phyloP scores from a whole-genome alignment of 352 stramenopile genomes.

The Globisporangium solare region DNA sequence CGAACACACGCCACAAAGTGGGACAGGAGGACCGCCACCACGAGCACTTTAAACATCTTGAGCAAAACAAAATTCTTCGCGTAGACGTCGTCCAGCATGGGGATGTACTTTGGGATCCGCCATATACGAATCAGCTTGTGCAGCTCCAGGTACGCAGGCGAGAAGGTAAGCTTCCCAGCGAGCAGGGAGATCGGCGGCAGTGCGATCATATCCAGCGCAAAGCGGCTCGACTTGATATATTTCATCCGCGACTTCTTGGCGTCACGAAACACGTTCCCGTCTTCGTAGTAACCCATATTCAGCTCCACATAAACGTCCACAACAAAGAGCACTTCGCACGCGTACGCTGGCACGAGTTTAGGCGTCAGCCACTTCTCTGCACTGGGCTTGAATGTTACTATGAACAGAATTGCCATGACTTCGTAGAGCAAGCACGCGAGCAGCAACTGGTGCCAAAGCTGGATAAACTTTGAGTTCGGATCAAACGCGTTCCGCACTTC shows the following conservation, averaged over 20 bases:
- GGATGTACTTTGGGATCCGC: conserved; percentile 50
- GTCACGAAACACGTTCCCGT: conserved; percentile 50
- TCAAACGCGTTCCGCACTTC: conserved; percentile 53
- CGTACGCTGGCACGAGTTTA: conserved; percentile 37
- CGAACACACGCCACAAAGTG: conserved; percentile 58
- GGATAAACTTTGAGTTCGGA: conserved; percentile 46
- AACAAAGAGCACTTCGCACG: conserved; percentile 51
- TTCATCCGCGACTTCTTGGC: conserved; percentile 37
- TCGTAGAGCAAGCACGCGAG: conserved; percentile 53
- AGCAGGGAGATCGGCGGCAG: conserved; percentile 43
- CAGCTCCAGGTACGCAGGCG: conserved; percentile 49
- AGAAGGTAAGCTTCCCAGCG: conserved; percentile 9
- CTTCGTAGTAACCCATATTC: conserved; percentile 69
- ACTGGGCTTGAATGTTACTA: conserved; percentile 32
- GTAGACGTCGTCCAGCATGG: conserved; percentile 52
- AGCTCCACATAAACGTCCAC: conserved; percentile 58
- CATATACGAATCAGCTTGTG: conserved; percentile 50
- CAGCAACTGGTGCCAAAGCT: conserved; percentile 55
- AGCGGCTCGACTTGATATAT: conserved; percentile 51
- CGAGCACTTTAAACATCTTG: conserved; percentile 65
- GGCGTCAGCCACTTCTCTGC: conserved; percentile 17
- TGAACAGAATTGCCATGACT: conserved; percentile 42
- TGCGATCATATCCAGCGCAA: conserved; percentile 42
- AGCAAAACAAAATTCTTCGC: conserved; percentile 48
- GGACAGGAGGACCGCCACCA: conserved; percentile 41